Percentiles rank a stretch among this genome's conserved stretches.
phyloP scores from a whole-genome alignment of 495 filamentous ascomycete species.

The Talaromyces proteolyticus region DNA sequence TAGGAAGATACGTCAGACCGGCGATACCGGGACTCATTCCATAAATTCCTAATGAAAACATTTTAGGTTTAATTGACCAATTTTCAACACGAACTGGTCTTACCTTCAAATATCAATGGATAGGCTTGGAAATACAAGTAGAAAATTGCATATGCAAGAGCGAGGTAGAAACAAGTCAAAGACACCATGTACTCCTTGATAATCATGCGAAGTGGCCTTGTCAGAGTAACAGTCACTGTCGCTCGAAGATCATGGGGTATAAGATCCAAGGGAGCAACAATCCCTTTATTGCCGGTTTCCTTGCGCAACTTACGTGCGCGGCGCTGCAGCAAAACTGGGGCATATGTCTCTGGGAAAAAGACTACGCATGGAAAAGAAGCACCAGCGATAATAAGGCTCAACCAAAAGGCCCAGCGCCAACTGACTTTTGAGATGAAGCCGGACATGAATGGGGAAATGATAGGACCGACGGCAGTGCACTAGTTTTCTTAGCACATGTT shows the following conservation, averaged over 20 bases:
- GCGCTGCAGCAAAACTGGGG: slow-evolving; percentile 59
- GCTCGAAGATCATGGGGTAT: slow-evolving; percentile 38
- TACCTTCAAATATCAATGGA: slow-evolving; percentile 57
- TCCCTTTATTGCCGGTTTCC: slow-evolving; percentile 48
- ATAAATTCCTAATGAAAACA: slow-evolving; percentile 20
- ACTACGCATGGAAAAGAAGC: slow-evolving; percentile 35
- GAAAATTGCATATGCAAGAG: slow-evolving; percentile 66
- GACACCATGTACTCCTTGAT: slow-evolving; percentile 55
- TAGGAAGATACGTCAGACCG: slow-evolving; percentile 28
- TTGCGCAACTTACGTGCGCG: slow-evolving; percentile 62
- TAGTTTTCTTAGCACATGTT: slow-evolving; percentile 16
- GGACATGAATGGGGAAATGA: slow-evolving; percentile 57
- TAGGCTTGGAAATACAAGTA: slow-evolving; percentile 70
- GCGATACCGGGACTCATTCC: slow-evolving; percentile 29
- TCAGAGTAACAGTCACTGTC: slow-evolving; percentile 37
- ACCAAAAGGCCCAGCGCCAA: slow-evolving; percentile 64
- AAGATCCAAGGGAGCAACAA: slow-evolving; percentile 40
- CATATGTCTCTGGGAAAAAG: slow-evolving; percentile 61
- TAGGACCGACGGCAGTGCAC: slow-evolving; percentile 59
- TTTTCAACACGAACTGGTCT: neutral
- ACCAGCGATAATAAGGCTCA: slow-evolving; percentile 51
- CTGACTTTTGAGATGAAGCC: slow-evolving; percentile 53
- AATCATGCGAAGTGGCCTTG: slow-evolving; percentile 40
- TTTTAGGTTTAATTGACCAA: neutral
- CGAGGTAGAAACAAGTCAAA: slow-evolving; percentile 61